These are phyloP conservation scores for Edaphochlamys debaryana DNA, from an alignment of 139 green algal species.

Conservation along the genomic window DNA sequence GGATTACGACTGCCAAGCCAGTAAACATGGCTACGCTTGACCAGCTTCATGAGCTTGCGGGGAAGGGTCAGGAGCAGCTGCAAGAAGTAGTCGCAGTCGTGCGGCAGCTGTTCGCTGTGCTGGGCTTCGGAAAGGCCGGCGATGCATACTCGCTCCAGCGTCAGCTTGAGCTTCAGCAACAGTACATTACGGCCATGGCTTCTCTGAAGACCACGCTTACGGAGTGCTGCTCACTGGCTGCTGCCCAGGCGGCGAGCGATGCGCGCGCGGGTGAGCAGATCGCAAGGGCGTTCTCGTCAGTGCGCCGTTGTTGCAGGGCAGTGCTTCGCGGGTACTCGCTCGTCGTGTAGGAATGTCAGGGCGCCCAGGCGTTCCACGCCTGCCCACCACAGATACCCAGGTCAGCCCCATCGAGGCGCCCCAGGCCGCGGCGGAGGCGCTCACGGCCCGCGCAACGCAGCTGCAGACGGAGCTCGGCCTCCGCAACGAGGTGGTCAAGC, in stretches of 20 bases:
- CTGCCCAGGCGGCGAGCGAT: background rate
- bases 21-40: no score
- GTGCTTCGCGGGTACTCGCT: no score
- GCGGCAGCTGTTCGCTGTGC: background rate
- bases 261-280: background rate
- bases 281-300: background rate
- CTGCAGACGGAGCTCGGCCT: slow-evolving; percentile 22
- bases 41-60: background rate
- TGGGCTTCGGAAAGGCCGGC: background rate
- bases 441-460: background rate
- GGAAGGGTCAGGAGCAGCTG: background rate
- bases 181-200: background rate
- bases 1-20: background rate
- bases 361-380: background rate
- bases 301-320: background rate
- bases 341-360: background rate
- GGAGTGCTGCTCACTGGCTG: background rate
- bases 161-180: background rate
- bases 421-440: background rate
- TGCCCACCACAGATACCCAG: background rate
- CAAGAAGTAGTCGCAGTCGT: slow-evolving; percentile 6
- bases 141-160: background rate
- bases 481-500: slow-evolving; percentile 48
- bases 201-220: background rate
- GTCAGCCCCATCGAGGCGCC: background rate